Percentiles rank a stretch among this genome's conserved stretches.
Conservation (phyloP, 257 asterid genomes). For the Scutellaria baicalensis region DNA sequence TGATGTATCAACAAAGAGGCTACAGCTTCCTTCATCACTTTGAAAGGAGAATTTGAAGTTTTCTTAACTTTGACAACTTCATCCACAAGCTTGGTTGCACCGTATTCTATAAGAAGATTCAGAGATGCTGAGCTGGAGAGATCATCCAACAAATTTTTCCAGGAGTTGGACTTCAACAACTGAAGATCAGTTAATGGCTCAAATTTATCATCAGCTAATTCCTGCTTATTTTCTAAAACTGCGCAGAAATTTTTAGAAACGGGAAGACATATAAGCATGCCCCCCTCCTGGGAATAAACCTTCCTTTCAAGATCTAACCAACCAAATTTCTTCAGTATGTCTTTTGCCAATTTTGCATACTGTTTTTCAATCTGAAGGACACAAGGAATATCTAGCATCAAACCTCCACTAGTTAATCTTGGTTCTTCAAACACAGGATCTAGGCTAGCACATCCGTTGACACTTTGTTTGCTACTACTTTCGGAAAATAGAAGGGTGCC, state of each 20-base stretch:
- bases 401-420: constrained; percentile 19
- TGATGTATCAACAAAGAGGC: constrained; percentile 44
- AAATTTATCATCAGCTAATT: constrained; percentile 25
- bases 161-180: constrained; percentile 22
- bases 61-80: constrained; percentile 57
- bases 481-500: constrained; percentile 4
- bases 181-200: constrained; percentile 25
- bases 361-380: constrained; percentile 58
- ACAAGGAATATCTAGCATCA: constrained; percentile 29
- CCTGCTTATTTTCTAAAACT: constrained; percentile 29
- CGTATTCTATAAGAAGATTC: constrained; percentile 46
- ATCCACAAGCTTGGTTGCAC: constrained; percentile 60
- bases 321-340: constrained; percentile 67
- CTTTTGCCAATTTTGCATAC: constrained; percentile 75
- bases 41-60: constrained; percentile 54
- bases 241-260: constrained; percentile 46
- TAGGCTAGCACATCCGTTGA: constrained; percentile 23
- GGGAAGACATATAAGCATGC: constrained; percentile 68
- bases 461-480: constrained; percentile 16
- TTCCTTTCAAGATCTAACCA: constrained; percentile 91
- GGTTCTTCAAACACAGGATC: constrained; percentile 27
- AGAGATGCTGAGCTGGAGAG: constrained; percentile 49
- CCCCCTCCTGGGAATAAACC: constrained; percentile 60
- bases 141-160: constrained; percentile 33
- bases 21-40: constrained; percentile 69